Conservation (phyloP, 225 moss, liverwort and hornwort species). For the Pseudisothecium myosuroides region DNA sequence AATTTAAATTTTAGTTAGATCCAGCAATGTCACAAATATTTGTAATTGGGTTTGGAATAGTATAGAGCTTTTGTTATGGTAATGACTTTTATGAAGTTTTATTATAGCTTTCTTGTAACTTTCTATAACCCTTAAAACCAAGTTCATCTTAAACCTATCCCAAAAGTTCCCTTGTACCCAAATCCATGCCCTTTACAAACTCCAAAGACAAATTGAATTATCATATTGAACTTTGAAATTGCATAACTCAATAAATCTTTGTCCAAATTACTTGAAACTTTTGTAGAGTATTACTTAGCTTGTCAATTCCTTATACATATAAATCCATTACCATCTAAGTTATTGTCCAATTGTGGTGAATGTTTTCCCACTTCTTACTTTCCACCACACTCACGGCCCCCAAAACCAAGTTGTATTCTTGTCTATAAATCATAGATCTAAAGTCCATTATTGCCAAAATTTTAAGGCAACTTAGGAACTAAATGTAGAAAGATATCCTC, state of each 20-base stretch:
- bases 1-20: no score
- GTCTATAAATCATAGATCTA: neutral
- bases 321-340: neutral
- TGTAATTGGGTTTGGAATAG: no score
- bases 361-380: neutral
- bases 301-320: neutral
- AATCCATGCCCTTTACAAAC: no score
- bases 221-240: neutral
- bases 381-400: accelerated
- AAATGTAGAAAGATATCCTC: neutral
- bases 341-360: neutral
- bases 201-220: no score
- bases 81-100: no score
- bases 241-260: neutral
- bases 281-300: accelerated
- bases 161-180: no score
- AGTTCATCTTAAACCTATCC: no score
- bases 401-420: neutral
- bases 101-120: no score
- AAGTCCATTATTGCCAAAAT: neutral
- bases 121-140: no score
- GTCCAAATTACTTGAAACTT: neutral
- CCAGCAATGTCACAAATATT: no score
- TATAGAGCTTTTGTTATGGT: no score
- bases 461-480: neutral